Conservation (phyloP, 441 rosid genomes). For the Theobroma grandiflorum region DNA sequence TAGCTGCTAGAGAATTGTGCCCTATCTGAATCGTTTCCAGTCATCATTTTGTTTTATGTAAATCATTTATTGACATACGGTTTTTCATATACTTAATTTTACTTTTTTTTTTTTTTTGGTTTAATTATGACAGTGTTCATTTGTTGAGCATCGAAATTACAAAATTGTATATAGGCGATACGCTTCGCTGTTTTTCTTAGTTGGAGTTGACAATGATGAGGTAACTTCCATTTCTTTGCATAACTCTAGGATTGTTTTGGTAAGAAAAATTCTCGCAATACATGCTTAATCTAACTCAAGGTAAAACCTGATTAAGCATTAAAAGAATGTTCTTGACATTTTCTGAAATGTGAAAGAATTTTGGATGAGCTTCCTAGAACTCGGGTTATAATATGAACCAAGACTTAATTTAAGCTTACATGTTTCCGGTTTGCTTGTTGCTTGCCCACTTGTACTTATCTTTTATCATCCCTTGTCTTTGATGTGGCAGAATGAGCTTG, state of each 20-base stretch:
- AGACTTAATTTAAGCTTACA: neutral
- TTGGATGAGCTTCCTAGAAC: neutral
- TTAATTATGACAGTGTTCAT: conserved; percentile 73
- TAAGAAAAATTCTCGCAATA: neutral
- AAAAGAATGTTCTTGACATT: neutral
- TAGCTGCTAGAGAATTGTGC: neutral
- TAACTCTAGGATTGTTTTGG: neutral
- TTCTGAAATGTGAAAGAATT: neutral
- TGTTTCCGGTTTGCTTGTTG: conserved; percentile 9
- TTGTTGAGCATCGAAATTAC: conserved; percentile 98
- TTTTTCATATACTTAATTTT: neutral
- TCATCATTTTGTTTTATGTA: neutral
- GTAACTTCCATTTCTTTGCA: conserved; percentile 44
- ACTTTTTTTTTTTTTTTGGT: neutral
- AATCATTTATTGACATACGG: neutral
- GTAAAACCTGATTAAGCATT: neutral
- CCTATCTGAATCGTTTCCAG: too few species aligned
- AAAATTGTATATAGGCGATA: conserved; percentile 93
- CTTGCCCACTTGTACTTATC: neutral
- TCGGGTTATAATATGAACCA: neutral
- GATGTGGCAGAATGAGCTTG: conserved; percentile 80
- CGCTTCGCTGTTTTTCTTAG: conserved; percentile 89
- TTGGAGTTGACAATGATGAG: conserved; percentile 94
- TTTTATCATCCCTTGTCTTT: neutral
- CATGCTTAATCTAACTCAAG: neutral